phyloP scores from a whole-genome alignment of 1,139 yeast species.

The Debaryomyces udenii region DNA sequence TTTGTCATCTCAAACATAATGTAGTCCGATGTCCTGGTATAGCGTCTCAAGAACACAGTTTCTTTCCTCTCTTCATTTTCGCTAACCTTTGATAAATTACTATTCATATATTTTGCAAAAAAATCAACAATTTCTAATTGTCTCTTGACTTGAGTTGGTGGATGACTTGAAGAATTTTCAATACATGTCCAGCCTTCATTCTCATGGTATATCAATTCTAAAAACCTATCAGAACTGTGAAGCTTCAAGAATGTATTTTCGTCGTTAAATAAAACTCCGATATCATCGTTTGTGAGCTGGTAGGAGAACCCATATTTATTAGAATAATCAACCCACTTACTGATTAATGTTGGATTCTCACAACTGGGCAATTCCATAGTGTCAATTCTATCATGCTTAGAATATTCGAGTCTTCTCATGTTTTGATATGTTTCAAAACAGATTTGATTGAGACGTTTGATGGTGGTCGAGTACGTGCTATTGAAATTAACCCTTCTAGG shows the following conservation, averaged over 20 bases:
- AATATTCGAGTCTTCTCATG: constrained; percentile 43
- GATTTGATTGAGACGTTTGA: constrained; percentile 40
- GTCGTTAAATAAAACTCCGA: constrained; percentile 90
- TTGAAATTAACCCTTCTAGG: constrained; percentile 48
- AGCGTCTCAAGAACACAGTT: constrained; percentile 76
- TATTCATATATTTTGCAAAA: constrained; percentile 82
- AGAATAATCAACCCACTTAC: constrained; percentile 98
- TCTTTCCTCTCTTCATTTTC: constrained; percentile 60
- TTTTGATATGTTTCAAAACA: constrained; percentile 47
- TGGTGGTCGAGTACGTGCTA: constrained; percentile 43
- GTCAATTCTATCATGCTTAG: constrained; percentile 37
- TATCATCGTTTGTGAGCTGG: constrained; percentile 85
- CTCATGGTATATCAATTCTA: constrained; percentile 61
- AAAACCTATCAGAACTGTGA: constrained; percentile 63
- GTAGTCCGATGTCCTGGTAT: constrained; percentile 73
- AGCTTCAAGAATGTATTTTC: constrained; percentile 77
- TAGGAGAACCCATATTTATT: constrained; percentile 95
- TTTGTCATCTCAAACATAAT: constrained; percentile 94
- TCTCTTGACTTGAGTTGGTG: constrained; percentile 64
- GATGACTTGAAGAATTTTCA: constrained; percentile 57
- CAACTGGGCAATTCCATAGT: constrained; percentile 46
- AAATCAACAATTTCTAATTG: constrained; percentile 83
- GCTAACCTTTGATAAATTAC: constrained; percentile 76
- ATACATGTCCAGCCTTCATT: constrained; percentile 75
- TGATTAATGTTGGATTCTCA: constrained; percentile 73